A percentile compares a stretch with the other conserved stretches of the same genome.
Conservation (phyloP, 2,329 filamentous ascomycete genomes). For the Verticillium klebahnii region DNA sequence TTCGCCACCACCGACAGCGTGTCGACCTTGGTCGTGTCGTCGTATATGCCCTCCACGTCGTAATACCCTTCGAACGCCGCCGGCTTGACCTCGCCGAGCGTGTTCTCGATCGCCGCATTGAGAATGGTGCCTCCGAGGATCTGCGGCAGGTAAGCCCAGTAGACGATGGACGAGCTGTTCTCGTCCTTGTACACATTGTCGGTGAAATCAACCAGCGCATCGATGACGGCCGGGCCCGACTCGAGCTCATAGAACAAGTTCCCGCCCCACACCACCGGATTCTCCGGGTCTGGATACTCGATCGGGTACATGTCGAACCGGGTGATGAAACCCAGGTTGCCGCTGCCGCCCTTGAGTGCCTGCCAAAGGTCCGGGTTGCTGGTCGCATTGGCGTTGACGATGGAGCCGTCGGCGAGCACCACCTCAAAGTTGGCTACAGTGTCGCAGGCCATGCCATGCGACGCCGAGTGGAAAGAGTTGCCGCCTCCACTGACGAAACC, state of each 20-base stretch:
- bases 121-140: slow-evolving; percentile 20
- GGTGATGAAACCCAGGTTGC: slow-evolving; percentile 38
- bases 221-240: slow-evolving; percentile 16
- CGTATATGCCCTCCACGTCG: slow-evolving; percentile 13
- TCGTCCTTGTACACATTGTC: slow-evolving; percentile 24
- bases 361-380: slow-evolving; percentile 38
- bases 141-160: slow-evolving; percentile 26
- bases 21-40: slow-evolving; percentile 21
- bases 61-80: slow-evolving; percentile 25
- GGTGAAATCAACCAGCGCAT: slow-evolving; percentile 27
- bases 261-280: slow-evolving; percentile 25
- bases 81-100: slow-evolving; percentile 18
- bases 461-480: slow-evolving; percentile 28
- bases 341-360: slow-evolving; percentile 42
- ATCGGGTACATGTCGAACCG: slow-evolving; percentile 26
- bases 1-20: slow-evolving; percentile 22
- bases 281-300: slow-evolving; percentile 17
- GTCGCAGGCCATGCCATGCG: slow-evolving; percentile 41
- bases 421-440: slow-evolving; percentile 39
- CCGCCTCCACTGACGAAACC: slow-evolving; percentile 31
- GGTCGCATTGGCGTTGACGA: slow-evolving; percentile 34
- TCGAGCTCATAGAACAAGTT: slow-evolving; percentile 20
- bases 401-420: slow-evolving; percentile 37
- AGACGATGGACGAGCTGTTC: slow-evolving; percentile 25
- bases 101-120: slow-evolving; percentile 26